These are phyloP conservation scores for Alnus rubra DNA, from an alignment of 306 rosid species.

Conservation along the genomic window DNA sequence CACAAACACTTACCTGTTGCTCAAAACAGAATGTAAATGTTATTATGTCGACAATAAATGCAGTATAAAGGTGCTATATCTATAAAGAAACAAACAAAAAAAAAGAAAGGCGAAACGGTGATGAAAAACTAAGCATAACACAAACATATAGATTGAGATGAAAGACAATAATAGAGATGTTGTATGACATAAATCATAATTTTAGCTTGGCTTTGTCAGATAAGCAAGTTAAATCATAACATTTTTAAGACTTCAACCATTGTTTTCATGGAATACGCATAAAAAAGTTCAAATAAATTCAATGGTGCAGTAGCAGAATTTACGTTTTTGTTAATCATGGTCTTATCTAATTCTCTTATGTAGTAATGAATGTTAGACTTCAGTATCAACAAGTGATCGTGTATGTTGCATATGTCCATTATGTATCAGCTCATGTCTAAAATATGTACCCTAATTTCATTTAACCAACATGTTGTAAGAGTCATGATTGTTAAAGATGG, in stretches of 20 bases:
- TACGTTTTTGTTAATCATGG: background rate
- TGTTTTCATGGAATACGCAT: background rate
- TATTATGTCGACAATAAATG: background rate
- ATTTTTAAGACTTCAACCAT: background rate
- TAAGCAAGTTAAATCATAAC: background rate
- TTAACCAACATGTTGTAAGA: background rate
- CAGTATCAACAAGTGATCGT: background rate
- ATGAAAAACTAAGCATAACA: background rate
- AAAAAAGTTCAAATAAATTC: too few species aligned
- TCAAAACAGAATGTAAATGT: conserved; percentile 7
- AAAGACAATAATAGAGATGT: background rate
- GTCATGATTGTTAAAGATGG: background rate
- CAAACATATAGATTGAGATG: background rate
- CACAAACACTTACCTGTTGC: conserved; percentile 41
- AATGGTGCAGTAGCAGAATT: background rate
- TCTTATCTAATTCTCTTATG: background rate
- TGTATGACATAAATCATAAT: background rate
- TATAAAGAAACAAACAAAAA: background rate
- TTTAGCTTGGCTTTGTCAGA: background rate
- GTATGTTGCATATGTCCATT: background rate
- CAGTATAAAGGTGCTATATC: background rate
- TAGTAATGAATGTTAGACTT: background rate
- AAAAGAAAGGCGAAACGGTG: background rate
- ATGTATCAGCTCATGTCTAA: background rate
- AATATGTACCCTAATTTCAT: background rate